A percentile compares a stretch with the other conserved stretches of the same genome.
These are phyloP conservation scores for Monosporozyma unispora DNA, from an alignment of 805 yeast species.

Conservation along the genomic window DNA sequence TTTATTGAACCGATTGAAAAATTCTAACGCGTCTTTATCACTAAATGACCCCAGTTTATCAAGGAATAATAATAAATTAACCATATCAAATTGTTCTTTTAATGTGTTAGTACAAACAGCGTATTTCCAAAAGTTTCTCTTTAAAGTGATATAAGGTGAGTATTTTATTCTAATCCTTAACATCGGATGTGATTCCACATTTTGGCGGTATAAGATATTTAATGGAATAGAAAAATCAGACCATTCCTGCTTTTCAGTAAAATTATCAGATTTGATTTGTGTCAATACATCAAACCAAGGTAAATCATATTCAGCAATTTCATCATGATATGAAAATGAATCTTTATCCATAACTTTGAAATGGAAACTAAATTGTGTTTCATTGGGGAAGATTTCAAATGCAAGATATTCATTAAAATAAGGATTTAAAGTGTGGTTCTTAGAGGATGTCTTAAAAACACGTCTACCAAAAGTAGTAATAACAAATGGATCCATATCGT, in stretches of 20 bases:
- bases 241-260: conserved; percentile 21
- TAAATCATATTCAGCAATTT: conserved; percentile 58
- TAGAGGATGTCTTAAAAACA: conserved; percentile 78
- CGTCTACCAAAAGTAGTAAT: conserved; percentile 84
- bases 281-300: conserved; percentile 40
- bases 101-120: conserved; percentile 38
- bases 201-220: conserved; percentile 11
- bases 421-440: conserved; percentile 75
- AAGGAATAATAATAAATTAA: conserved; percentile 56
- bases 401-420: conserved; percentile 71
- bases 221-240: conserved; percentile 5
- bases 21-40: conserved; percentile 44
- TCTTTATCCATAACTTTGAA: conserved; percentile 81
- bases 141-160: conserved; percentile 53
- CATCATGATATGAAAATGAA: conserved; percentile 71
- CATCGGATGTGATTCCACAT: conserved; percentile 26
- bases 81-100: conserved; percentile 37
- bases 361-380: conserved; percentile 53
- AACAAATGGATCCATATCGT: conserved; percentile 95
- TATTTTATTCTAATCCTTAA: conserved; percentile 55
- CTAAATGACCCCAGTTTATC: conserved; percentile 40
- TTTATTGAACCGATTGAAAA: conserved; percentile 39
- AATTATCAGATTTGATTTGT: not conserved
- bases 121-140: conserved; percentile 62
- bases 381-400: conserved; percentile 64